phyloP scores from a whole-genome alignment of 805 yeast species.

The Starmera amethionina region DNA sequence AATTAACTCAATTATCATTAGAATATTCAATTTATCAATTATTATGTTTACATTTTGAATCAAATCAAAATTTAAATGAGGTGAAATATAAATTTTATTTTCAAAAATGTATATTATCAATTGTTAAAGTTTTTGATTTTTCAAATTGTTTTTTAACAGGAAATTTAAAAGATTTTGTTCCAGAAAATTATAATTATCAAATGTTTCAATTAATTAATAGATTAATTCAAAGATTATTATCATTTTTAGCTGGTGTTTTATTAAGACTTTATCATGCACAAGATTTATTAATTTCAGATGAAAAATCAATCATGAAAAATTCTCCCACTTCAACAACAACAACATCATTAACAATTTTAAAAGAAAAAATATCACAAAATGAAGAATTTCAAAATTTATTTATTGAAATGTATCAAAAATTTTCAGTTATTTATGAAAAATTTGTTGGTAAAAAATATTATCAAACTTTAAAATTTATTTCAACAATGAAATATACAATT shows the following conservation, averaged over 20 bases:
- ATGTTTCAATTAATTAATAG: slow-evolving; percentile 6
- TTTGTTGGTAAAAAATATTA: slow-evolving; percentile 9
- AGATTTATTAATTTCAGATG: slow-evolving; percentile 4
- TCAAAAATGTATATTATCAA: neutral
- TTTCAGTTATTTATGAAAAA: slow-evolving; percentile 3
- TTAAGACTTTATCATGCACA: slow-evolving; percentile 10
- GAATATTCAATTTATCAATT: slow-evolving; percentile 6
- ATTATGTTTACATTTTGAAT: slow-evolving; percentile 8
- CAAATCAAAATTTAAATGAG: slow-evolving; percentile 5
- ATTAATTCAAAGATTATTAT: slow-evolving; percentile 2
- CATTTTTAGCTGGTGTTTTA: slow-evolving; percentile 1
- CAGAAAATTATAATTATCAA: slow-evolving; percentile 5
- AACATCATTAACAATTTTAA: too few relatives aligned
- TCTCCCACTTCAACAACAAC: too few relatives aligned
- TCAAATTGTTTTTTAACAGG: slow-evolving; percentile 5
- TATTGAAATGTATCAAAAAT: slow-evolving; percentile 1
- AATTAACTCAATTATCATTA: slow-evolving; percentile 5
- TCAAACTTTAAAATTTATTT: slow-evolving; percentile 4
- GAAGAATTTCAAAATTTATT: slow-evolving; percentile 2
- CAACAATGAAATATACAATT: slow-evolving; percentile 4
- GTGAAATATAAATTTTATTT: slow-evolving; percentile 5
- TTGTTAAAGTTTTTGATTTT: slow-evolving; percentile 4
- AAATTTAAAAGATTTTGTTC: slow-evolving; percentile 2
- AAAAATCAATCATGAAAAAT: neutral
- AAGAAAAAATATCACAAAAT: neutral